phyloP scores from a whole-genome alignment of 2,329 filamentous ascomycete genomes.

The Fusarium sp. region DNA sequence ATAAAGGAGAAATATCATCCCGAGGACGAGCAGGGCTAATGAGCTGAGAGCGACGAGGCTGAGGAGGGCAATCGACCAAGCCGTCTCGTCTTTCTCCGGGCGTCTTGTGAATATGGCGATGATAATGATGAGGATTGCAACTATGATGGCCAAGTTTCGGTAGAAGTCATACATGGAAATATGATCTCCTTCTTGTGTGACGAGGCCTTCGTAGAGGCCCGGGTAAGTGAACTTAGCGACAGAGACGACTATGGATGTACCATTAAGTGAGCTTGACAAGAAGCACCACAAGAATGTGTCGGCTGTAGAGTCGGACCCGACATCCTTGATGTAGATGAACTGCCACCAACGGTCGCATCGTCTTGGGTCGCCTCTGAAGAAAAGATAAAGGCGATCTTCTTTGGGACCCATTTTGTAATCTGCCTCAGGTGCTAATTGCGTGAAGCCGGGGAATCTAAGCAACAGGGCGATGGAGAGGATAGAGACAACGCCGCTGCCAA shows the following conservation, averaged over 20 bases:
- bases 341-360: neutral
- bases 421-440: neutral
- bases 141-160: neutral
- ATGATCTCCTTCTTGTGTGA: neutral
- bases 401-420: neutral
- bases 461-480: slow-evolving; percentile 9
- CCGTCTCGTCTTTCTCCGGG: too few species aligned
- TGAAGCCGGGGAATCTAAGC: slow-evolving; percentile 14
- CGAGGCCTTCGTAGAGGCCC: neutral
- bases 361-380: neutral
- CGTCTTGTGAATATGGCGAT: neutral
- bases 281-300: neutral
- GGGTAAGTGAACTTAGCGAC: neutral
- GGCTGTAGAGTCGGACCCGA: neutral
- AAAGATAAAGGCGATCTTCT: neutral
- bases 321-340: neutral
- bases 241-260: neutral
- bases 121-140: neutral
- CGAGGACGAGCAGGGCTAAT: neutral
- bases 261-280: neutral
- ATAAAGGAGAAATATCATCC: neutral
- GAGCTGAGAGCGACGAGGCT: neutral
- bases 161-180: neutral
- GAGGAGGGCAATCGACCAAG: neutral
- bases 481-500: slow-evolving; percentile 3